phyloP scores from a whole-genome alignment of 768 basidiomycete species.

The Psilocybe cyanescens region DNA sequence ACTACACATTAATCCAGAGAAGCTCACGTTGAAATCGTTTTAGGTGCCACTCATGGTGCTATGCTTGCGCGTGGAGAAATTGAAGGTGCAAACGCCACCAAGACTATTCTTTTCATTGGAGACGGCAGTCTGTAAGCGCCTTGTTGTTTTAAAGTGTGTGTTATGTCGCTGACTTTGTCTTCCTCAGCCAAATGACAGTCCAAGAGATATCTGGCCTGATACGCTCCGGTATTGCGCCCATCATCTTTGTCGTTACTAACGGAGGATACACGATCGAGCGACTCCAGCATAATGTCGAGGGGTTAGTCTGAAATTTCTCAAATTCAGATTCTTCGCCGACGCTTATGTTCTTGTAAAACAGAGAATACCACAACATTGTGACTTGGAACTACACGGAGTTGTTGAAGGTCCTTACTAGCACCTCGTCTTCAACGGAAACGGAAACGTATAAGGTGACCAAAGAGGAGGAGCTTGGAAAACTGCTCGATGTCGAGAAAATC shows the following conservation, averaged over 20 bases:
- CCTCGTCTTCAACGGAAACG: background rate
- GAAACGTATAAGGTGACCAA: conserved; percentile 6
- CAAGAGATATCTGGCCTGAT: conserved; percentile 14
- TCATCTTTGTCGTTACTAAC: conserved; percentile 16
- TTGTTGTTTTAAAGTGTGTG: background rate
- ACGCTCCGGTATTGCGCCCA: conserved; percentile 10
- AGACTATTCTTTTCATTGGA: conserved; percentile 15
- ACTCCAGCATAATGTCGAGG: conserved; percentile 7
- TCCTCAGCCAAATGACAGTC: conserved; percentile 12
- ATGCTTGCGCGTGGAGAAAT: conserved; percentile 10
- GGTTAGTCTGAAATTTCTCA: background rate
- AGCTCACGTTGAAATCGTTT: background rate
- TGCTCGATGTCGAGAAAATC: conserved; percentile 5
- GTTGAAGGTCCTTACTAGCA: conserved; percentile 7
- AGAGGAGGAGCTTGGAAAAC: conserved; percentile 6
- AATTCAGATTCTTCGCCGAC: background rate
- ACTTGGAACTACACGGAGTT: conserved; percentile 11
- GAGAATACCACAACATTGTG: conserved; percentile 17
- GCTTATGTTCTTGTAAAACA: background rate
- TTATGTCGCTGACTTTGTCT: background rate
- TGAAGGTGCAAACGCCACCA: conserved; percentile 4
- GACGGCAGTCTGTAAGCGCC: conserved; percentile 12
- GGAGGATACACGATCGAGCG: conserved; percentile 17
- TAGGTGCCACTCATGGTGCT: conserved; percentile 13
- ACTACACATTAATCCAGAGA: background rate